A percentile compares a stretch with the other conserved stretches of the same genome.
Evolutionary conservation across 495 filamentous ascomycete genomes (phyloP).

Genomic region (Penicillium steckii): DNA sequence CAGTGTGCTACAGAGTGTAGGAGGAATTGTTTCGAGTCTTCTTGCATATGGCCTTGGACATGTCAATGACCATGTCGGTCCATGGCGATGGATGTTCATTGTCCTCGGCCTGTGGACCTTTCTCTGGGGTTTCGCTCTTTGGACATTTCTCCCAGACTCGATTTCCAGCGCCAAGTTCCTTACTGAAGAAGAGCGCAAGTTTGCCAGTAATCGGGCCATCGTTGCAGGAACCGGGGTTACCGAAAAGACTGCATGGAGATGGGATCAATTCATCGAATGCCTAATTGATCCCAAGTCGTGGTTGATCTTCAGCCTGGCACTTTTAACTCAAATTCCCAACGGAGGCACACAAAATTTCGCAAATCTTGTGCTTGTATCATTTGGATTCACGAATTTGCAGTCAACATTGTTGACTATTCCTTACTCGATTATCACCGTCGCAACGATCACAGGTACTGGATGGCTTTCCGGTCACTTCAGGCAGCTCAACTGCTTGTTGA

Average conservation of each 20-base stretch:
- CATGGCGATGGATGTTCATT: slow-evolving; percentile 55
- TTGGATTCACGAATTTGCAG: slow-evolving; percentile 43
- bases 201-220: slow-evolving; percentile 50
- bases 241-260: slow-evolving; percentile 55
- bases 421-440: slow-evolving; percentile 39
- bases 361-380: slow-evolving; percentile 42
- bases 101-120: slow-evolving; percentile 53
- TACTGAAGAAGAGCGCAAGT: slow-evolving; percentile 49
- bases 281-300: slow-evolving; percentile 58
- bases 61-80: slow-evolving; percentile 44
- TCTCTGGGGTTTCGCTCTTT: slow-evolving; percentile 53
- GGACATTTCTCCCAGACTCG: slow-evolving; percentile 57
- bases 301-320: slow-evolving; percentile 58
- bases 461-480: slow-evolving; percentile 35
- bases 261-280: slow-evolving; percentile 51
- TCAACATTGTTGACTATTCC: slow-evolving; percentile 44
- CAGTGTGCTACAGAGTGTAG: slow-evolving; percentile 37
- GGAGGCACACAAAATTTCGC: slow-evolving; percentile 47
- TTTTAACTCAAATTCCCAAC: slow-evolving; percentile 47
- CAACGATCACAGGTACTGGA: slow-evolving; percentile 35
- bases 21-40: slow-evolving; percentile 55
- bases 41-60: slow-evolving; percentile 58
- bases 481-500: slow-evolving; percentile 31
- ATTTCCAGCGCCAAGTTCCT: slow-evolving; percentile 61
- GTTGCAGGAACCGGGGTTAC: slow-evolving; percentile 45